Percentiles rank a stretch among this genome's conserved stretches.
Evolutionary conservation across 2,329 filamentous ascomycete species (phyloP).

Genomic region (Emydomyces testavorans): DNA sequence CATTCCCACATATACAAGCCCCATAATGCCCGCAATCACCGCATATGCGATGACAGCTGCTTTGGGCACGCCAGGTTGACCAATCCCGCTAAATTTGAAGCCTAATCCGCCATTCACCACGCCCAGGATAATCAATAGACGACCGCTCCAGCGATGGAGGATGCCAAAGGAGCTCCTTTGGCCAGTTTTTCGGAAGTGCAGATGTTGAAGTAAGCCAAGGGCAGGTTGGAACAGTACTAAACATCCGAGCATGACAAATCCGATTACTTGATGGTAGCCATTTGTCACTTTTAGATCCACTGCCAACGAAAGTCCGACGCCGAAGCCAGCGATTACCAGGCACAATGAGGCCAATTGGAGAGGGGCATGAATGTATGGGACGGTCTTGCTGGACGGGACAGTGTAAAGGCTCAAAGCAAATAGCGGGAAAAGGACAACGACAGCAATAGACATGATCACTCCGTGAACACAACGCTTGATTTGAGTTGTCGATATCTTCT

Average conservation of each 20-base stretch:
- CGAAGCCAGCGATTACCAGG: conserved; percentile 40
- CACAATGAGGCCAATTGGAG: conserved; percentile 41
- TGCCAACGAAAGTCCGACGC: conserved; percentile 42
- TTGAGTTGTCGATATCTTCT: conserved; percentile 1
- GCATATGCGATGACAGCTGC: conserved; percentile 36
- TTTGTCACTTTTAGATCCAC: conserved; percentile 28
- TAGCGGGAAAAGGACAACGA: conserved; percentile 21
- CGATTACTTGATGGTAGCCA: conserved; percentile 43
- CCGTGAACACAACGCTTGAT: conserved; percentile 19
- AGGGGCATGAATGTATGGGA: conserved; percentile 29
- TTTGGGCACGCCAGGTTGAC: conserved; percentile 22
- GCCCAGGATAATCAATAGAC: conserved; percentile 40
- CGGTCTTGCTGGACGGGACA: conserved; percentile 13
- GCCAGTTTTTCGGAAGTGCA: conserved; percentile 38
- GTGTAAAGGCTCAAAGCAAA: conserved; percentile 18
- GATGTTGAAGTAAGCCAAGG: conserved; percentile 43
- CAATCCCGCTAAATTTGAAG: conserved; percentile 37
- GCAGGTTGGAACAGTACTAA: conserved; percentile 48
- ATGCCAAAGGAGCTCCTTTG: conserved; percentile 34
- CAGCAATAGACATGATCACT: conserved; percentile 21
- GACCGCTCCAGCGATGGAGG: conserved; percentile 46
- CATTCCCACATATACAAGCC: conserved; percentile 30
- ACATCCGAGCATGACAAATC: conserved; percentile 40
- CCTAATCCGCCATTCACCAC: conserved; percentile 49
- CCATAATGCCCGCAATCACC: conserved; percentile 41